Conservation (phyloP, 148 eudicot species). For the Diospyros lotus region DNA sequence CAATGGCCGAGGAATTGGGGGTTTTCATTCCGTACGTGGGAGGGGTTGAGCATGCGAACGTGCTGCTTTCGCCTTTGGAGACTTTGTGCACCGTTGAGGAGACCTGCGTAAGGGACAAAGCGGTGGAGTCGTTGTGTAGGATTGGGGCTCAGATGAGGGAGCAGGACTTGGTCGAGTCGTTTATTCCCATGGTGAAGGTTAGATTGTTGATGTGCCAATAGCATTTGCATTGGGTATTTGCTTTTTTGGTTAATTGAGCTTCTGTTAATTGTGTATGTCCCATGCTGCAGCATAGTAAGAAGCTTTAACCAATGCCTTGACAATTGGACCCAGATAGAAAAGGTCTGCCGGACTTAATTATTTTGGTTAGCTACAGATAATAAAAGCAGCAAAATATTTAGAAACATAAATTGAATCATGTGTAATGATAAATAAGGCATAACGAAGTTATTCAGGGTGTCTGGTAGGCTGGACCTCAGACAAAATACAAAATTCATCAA, state of each 20-base stretch:
- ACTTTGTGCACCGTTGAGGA: constrained; percentile 53
- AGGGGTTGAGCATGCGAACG: constrained; percentile 47
- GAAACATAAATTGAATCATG: too few species aligned
- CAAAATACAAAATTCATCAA: too few species aligned
- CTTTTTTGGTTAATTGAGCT: not conserved
- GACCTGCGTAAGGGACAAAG: constrained; percentile 60
- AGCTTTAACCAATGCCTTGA: too few species aligned
- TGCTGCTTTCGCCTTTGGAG: constrained; percentile 53
- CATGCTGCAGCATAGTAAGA: too few species aligned
- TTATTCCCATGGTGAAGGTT: constrained; percentile 56
- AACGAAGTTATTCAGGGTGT: too few species aligned
- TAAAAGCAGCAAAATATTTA: too few species aligned
- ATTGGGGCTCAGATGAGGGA: constrained; percentile 58
- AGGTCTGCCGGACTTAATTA: too few species aligned
- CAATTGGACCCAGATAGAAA: not conserved
- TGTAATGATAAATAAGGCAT: too few species aligned
- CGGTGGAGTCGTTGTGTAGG: constrained; percentile 49
- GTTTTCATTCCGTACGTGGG: constrained; percentile 55
- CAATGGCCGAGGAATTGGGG: constrained; percentile 57
- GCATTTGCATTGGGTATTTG: not conserved
- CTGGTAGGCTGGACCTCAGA: too few species aligned
- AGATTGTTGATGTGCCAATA: not conserved
- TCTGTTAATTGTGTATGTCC: too few species aligned
- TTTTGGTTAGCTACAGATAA: too few species aligned
- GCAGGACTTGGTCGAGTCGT: constrained; percentile 40